Evolutionary conservation across 495 filamentous ascomycete genomes (phyloP).

Genomic region (Glutinoglossum americanum): DNA sequence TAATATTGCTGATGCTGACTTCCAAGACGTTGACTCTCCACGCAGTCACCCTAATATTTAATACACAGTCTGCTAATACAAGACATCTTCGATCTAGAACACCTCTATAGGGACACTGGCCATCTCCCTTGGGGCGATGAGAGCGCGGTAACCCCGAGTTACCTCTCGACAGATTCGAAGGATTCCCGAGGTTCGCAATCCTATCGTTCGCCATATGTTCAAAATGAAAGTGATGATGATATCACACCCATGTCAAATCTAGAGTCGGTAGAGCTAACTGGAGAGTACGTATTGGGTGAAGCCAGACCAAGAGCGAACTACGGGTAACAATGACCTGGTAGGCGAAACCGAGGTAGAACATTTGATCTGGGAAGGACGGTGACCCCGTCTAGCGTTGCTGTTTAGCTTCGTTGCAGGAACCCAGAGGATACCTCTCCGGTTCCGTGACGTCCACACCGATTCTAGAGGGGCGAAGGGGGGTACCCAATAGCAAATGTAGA

Average conservation of each 20-base stretch:
- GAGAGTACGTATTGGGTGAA: neutral
- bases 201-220: neutral
- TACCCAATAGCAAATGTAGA: too few relatives aligned
- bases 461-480: too few relatives aligned
- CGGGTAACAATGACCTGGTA: too few relatives aligned
- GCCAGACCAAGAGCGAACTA: too few relatives aligned
- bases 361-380: too few relatives aligned
- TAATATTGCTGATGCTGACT: neutral
- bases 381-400: too few relatives aligned
- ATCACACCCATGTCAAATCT: neutral
- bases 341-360: too few relatives aligned
- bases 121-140: neutral
- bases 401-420: too few relatives aligned
- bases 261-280: neutral
- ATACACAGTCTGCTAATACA: neutral
- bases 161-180: neutral
- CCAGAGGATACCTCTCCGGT: too few relatives aligned
- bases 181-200: neutral
- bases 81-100: neutral
- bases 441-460: too few relatives aligned
- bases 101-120: neutral
- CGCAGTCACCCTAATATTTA: neutral
- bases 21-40: neutral
- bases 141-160: neutral
- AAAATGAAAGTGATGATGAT: neutral